phyloP scores from a whole-genome alignment of 2,329 filamentous ascomycete species.

The Lasiodiplodia gonubiensis region DNA sequence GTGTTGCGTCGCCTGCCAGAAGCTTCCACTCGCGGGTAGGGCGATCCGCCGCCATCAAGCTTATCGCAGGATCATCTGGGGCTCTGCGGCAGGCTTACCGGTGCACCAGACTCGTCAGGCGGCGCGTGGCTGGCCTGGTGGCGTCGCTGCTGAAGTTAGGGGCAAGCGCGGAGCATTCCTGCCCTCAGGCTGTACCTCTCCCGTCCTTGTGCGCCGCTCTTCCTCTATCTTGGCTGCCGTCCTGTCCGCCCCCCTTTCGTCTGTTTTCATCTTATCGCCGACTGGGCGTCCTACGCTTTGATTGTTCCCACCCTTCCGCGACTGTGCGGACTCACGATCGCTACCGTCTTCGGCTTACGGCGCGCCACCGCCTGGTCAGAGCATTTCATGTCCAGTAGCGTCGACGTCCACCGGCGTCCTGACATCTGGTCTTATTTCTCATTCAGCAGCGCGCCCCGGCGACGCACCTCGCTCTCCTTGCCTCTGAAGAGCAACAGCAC shows the following conservation, averaged over 20 bases:
- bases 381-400: conserved; percentile 60
- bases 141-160: conserved; percentile 2
- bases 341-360: conserved; percentile 26
- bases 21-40: conserved; percentile 13
- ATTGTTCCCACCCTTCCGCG: neutral
- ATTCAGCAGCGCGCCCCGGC: conserved; percentile 55
- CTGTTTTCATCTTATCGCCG: conserved; percentile 3
- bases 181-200: neutral
- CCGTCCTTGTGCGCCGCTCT: neutral
- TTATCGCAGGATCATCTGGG: conserved; percentile 22
- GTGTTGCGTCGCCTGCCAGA: conserved; percentile 24
- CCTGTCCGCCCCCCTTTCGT: conserved; percentile 2
- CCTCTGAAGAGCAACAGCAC: conserved; percentile 47
- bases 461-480: conserved; percentile 58
- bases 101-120: neutral
- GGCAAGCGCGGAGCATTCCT: conserved; percentile 15
- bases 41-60: conserved; percentile 12
- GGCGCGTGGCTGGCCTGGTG: conserved; percentile 8
- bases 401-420: conserved; percentile 56
- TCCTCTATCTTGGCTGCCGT: conserved; percentile 1
- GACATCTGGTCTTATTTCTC: conserved; percentile 61
- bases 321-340: conserved; percentile 27
- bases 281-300: neutral
- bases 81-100: conserved; percentile 18
- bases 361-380: conserved; percentile 28